Percentiles rank a stretch among this genome's conserved stretches.
Evolutionary conservation across 805 yeast species (phyloP).

Genomic region (Ogataea henricii): DNA sequence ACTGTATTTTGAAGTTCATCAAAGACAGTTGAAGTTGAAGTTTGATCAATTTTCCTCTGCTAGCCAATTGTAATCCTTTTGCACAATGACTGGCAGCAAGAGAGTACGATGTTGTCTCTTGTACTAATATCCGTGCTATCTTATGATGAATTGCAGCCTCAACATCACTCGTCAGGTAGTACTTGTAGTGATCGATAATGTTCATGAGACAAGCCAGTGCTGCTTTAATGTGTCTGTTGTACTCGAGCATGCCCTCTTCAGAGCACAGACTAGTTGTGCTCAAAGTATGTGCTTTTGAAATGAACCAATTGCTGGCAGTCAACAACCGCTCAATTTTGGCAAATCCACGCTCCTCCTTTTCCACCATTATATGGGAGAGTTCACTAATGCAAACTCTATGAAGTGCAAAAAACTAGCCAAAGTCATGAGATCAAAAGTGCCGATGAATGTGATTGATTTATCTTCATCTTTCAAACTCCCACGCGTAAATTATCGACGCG

Average conservation of each 20-base stretch:
- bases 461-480: no score
- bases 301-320: constrained; percentile 16
- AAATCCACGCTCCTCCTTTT: background rate
- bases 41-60: constrained; percentile 26
- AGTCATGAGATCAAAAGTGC: no score
- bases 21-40: constrained; percentile 37
- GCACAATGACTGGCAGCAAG: constrained; percentile 42
- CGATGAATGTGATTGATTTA: no score
- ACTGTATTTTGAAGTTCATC: constrained; percentile 41
- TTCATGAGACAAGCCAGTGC: constrained; percentile 41
- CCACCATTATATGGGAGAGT: no score
- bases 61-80: constrained; percentile 32
- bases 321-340: constrained; percentile 12
- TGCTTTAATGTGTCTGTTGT: constrained; percentile 36
- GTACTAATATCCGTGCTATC: constrained; percentile 39
- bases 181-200: constrained; percentile 34
- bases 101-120: constrained; percentile 44
- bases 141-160: constrained; percentile 39
- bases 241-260: constrained; percentile 25
- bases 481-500: background rate
- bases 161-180: constrained; percentile 32
- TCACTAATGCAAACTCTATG: no score
- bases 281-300: constrained; percentile 20
- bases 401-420: no score
- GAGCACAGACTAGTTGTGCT: constrained; percentile 18